Base-by-base conservation (phyloP, 768 basidiomycete species). In the Glaciozyma antarctica region DNA sequence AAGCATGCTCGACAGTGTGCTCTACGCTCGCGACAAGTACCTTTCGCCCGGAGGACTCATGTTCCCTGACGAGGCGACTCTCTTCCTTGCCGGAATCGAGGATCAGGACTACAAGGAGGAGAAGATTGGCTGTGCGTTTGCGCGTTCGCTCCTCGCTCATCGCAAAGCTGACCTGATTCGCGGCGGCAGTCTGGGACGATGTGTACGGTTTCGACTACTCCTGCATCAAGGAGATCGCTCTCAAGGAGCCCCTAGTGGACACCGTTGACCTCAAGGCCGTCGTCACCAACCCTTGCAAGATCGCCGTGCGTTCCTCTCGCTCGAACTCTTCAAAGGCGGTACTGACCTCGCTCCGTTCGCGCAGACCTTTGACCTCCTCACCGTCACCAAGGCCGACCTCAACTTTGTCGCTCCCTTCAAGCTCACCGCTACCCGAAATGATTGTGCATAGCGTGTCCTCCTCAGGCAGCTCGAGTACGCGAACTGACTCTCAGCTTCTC, bases 101-200 rank as follows among this genome's bases (percentile, higher is more conserved):
- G 95, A 99, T 77, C 88, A 94, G 74, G 95, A 98, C 63, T 99
- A 99, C 83, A 98, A 98, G 78, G 93, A 98, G 70, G 94, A 98
- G 78, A 99, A 99, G 78, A 99, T 99, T 75, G 93, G 93, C 78
- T 99, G 94, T 97, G 75, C 76, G 88, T 83, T 3, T 5, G 30
- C 60, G 30, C 16, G 62, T 24, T 41, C 48, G 58, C 13, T 19
- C 12, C 13, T 1, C 28, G 28, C 26, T 9, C 21, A 22, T 1
- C 2, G 56, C 9, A 1, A 34, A 65, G n/a, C 73, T 60, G 60
- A 58, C 30, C 22, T 28, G 51, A 55, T 38, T 30, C 34, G 7
- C 22, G 6, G 17, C n/a, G 51, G 6, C 72, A 98, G 94, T 94
- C 81, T 99, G 95, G 95, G 92, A 97, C 75, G 92, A 97, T 73